These are phyloP conservation scores for Aurinia saxatilis DNA, from an alignment of 345 rosid species.

Conservation along the genomic window DNA sequence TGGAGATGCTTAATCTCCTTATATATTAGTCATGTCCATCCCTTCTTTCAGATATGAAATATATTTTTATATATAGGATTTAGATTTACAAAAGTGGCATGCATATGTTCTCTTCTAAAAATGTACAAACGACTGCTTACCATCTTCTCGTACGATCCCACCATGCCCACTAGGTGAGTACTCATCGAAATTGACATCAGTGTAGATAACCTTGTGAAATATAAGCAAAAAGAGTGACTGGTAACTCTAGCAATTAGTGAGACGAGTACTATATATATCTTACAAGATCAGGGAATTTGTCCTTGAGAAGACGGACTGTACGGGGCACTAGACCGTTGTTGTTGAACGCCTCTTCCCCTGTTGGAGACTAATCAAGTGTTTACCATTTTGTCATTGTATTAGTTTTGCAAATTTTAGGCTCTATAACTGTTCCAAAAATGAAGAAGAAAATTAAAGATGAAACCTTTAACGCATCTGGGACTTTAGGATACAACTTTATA, in stretches of 20 bases:
- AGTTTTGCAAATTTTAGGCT: no score
- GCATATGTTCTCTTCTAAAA: not conserved
- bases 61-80: no score
- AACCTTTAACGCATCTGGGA: conserved; percentile 82
- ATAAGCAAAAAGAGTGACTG: no score
- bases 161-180: conserved; percentile 91
- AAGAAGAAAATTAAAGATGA: not conserved
- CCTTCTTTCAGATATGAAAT: no score
- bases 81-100: no score
- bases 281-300: conserved; percentile 81
- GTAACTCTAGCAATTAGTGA: no score
- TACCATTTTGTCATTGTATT: no score
- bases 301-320: conserved; percentile 66
- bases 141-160: conserved; percentile 89
- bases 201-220: conserved; percentile 73
- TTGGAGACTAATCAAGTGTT: conserved; percentile 40
- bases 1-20: no score
- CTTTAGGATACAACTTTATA: conserved; percentile 83
- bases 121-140: conserved; percentile 19
- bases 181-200: conserved; percentile 90
- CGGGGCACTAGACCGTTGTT: conserved; percentile 86
- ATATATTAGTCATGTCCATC: no score
- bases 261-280: conserved; percentile 12
- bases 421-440: no score
- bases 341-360: conserved; percentile 88